phyloP scores from a whole-genome alignment of 192 early-diverging fungal genomes.

The Entomortierella lignicola region DNA sequence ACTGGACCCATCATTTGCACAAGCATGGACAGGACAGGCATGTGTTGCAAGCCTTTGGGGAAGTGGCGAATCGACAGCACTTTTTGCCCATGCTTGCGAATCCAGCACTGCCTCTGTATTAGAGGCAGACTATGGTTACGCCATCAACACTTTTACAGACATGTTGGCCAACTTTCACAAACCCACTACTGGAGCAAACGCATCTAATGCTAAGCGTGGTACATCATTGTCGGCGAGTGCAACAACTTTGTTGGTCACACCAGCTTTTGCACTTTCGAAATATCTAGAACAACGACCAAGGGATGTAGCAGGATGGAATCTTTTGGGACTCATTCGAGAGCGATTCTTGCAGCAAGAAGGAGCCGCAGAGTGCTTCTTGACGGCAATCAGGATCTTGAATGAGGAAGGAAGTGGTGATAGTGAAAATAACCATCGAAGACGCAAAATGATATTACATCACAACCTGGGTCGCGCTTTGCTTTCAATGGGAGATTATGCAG shows the following conservation, averaged over 20 bases:
- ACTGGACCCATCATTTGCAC: constrained; percentile 80
- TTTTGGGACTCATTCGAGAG: constrained; percentile 84
- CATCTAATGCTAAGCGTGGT: constrained; percentile 12
- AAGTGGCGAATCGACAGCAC: constrained; percentile 65
- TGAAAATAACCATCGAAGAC: constrained; percentile 5
- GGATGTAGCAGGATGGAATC: constrained; percentile 70
- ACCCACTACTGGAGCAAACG: constrained; percentile 17
- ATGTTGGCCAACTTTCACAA: constrained; percentile 34
- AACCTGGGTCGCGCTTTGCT: constrained; percentile 80
- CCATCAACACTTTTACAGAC: constrained; percentile 51
- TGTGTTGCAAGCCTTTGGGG: constrained; percentile 73
- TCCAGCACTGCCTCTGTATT: constrained; percentile 70
- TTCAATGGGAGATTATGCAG: constrained; percentile 66
- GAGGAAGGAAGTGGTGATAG: constrained; percentile 23
- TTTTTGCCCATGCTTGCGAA: constrained; percentile 85
- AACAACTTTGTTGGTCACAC: constrained; percentile 54
- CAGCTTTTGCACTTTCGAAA: constrained; percentile 74
- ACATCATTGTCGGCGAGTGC: constrained; percentile 14
- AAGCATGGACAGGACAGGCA: constrained; percentile 90
- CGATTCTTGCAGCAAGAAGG: constrained; percentile 72
- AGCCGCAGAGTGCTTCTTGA: constrained; percentile 74
- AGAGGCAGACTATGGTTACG: constrained; percentile 76
- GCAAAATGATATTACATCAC: constrained; percentile 63
- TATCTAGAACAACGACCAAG: constrained; percentile 67
- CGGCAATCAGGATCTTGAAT: constrained; percentile 17